A percentile compares a stretch with the other conserved stretches of the same genome.
Evolutionary conservation across 768 basidiomycete genomes (phyloP).

Genomic region (Russula earlei): DNA sequence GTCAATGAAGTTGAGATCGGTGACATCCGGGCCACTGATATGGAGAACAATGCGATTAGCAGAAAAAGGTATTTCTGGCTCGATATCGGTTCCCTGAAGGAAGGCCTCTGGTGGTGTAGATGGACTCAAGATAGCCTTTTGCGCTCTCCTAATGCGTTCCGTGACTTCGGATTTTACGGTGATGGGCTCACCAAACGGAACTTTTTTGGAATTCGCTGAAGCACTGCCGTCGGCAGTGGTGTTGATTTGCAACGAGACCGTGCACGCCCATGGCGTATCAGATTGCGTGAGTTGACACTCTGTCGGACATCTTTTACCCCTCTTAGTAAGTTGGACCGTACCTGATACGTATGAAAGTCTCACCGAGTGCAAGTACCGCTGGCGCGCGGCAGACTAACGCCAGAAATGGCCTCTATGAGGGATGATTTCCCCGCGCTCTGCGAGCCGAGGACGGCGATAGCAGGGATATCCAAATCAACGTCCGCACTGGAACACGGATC

Average conservation of each 20-base stretch:
- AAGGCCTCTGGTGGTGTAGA: slow-evolving; percentile 28
- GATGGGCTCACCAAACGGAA: slow-evolving; percentile 32
- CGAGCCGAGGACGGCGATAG: slow-evolving; percentile 62
- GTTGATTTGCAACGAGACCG: slow-evolving; percentile 26
- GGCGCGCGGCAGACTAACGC: slow-evolving; percentile 59
- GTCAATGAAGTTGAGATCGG: slow-evolving; percentile 35
- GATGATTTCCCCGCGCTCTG: slow-evolving; percentile 75
- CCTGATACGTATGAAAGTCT: background rate
- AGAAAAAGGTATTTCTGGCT: slow-evolving; percentile 28
- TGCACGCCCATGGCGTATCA: slow-evolving; percentile 27
- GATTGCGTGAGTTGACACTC: slow-evolving; percentile 28
- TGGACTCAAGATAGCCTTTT: slow-evolving; percentile 57
- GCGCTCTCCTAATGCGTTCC: slow-evolving; percentile 56
- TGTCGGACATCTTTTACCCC: slow-evolving; percentile 28
- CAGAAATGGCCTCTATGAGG: slow-evolving; percentile 67
- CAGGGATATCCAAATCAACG: slow-evolving; percentile 59
- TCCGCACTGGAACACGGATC: slow-evolving; percentile 38
- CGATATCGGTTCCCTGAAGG: slow-evolving; percentile 29
- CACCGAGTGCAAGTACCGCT: slow-evolving; percentile 70
- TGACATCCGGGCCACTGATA: slow-evolving; percentile 31
- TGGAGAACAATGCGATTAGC: slow-evolving; percentile 30
- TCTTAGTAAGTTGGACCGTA: background rate
- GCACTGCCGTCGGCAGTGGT: slow-evolving; percentile 21
- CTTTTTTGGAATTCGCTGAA: slow-evolving; percentile 28
- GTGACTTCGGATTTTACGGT: slow-evolving; percentile 46